Evolutionary conservation across 768 basidiomycete genomes (phyloP).

Genomic region (Lactarius psammicola): DNA sequence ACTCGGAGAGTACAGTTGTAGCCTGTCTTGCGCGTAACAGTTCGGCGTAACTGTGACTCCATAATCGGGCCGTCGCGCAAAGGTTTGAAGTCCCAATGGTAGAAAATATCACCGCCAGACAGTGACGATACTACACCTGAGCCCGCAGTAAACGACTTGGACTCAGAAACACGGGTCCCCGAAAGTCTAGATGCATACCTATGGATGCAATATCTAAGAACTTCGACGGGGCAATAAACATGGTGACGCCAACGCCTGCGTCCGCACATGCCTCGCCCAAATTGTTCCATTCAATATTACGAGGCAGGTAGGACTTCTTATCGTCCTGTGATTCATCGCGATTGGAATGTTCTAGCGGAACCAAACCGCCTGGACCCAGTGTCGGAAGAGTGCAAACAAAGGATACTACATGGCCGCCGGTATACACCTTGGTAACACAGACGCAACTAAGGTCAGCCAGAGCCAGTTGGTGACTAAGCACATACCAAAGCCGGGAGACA

Average conservation of each 20-base stretch:
- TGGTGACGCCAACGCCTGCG: slow-evolving; percentile 84
- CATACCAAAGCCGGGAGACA: slow-evolving; percentile 70
- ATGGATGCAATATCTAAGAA: slow-evolving; percentile 87
- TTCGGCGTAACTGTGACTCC: slow-evolving; percentile 69
- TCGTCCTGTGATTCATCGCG: slow-evolving; percentile 87
- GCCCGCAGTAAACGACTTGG: slow-evolving; percentile 6
- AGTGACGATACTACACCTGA: slow-evolving; percentile 62
- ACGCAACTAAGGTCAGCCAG: slow-evolving; percentile 20
- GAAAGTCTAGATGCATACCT: slow-evolving; percentile 43
- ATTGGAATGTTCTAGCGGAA: slow-evolving; percentile 57
- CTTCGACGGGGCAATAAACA: slow-evolving; percentile 79
- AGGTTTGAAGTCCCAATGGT: slow-evolving; percentile 85
- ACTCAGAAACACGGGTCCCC: not conserved
- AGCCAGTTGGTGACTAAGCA: slow-evolving; percentile 7
- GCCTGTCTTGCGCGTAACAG: slow-evolving; percentile 66
- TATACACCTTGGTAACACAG: slow-evolving; percentile 47
- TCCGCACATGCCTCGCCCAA: slow-evolving; percentile 87
- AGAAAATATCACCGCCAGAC: slow-evolving; percentile 90
- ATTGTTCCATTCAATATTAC: slow-evolving; percentile 75
- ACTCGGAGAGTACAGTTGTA: slow-evolving; percentile 81
- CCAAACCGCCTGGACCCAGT: slow-evolving; percentile 69
- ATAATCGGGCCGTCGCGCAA: slow-evolving; percentile 62
- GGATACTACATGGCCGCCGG: slow-evolving; percentile 73
- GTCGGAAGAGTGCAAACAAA: slow-evolving; percentile 72
- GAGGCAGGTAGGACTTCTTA: slow-evolving; percentile 70